Evolutionary conservation across 1,284 basidiomycete genomes (phyloP), one percentile per base, ranked within the genome.

Genomic region (Rhizoctonia solani): DNA sequence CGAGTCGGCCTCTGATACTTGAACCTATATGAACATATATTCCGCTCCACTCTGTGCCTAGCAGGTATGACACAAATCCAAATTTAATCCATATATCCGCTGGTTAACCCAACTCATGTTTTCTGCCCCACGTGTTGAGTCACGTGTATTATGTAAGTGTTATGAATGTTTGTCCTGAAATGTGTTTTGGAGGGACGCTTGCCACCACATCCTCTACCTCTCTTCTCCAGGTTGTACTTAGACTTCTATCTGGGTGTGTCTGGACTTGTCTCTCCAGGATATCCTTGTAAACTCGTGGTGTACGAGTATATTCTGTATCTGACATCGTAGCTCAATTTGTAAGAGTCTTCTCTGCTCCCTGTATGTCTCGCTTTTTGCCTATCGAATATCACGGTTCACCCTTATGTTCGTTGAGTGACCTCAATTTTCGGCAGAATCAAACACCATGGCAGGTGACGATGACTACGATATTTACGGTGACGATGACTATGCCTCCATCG

Each of bases 381-480:
- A 39, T 53, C 59, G 53, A 65, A 44, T 65, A 49, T n/a, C 30
- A 53, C 27, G 16, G 16, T 52, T 65, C 39, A 32, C 42, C 11
- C 37, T 42, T 30, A 30, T 52, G 52, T 65, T 49, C 29, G 39
- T 52, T 30, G 59, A 53, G 59, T 65, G 59, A 65, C 59, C 53
- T 42, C 21, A 53, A 29, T 53, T 53, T 65, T 53, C 19, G 47
- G 58, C 47, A 63, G 47, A 46, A 30, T 49, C 34, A 50, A 47
- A 4, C 23, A 66, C 54, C 37, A 68, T 68, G 54, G 67, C 59
- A 53, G 59, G 46, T 30, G 69, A 70, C 41, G 69, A 70, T 47
- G 69, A 70, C 29, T 68, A 68, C 59, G 69, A 70, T 55, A 70
- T 70, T 58, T 70, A 70, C 30, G 69, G 69, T n/a, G 69, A 70